A percentile compares a stretch with the other conserved stretches of the same genome.
phyloP scores from a whole-genome alignment of 176 grass and related monocot genomes.

The Musa beccarii region DNA sequence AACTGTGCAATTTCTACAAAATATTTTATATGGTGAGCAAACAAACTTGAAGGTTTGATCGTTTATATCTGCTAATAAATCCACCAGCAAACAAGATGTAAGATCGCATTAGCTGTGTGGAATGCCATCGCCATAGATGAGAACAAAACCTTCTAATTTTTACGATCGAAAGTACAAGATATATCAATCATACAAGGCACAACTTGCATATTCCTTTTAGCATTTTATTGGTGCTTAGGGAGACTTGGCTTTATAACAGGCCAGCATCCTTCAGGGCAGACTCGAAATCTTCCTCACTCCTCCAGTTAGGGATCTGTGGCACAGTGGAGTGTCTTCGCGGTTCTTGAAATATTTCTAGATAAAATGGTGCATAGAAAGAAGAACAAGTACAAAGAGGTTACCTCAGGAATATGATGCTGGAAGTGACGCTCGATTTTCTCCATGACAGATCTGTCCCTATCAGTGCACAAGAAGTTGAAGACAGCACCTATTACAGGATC shows the following conservation, averaged over 20 bases:
- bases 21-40: too few species aligned
- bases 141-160: background rate
- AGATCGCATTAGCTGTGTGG: too few species aligned
- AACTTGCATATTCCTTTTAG: too few species aligned
- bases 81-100: too few species aligned
- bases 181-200: background rate
- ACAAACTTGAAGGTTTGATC: too few species aligned
- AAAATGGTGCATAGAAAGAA: background rate
- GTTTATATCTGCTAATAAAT: too few species aligned
- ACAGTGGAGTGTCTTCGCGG: background rate
- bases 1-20: too few species aligned
- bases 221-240: too few species aligned
- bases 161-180: background rate
- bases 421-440: slow-evolving; percentile 84
- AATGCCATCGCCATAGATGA: background rate
- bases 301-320: slow-evolving; percentile 57
- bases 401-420: slow-evolving; percentile 28
- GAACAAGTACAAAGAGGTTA: background rate
- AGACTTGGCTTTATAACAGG: slow-evolving; percentile 32
- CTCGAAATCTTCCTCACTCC: slow-evolving; percentile 76
- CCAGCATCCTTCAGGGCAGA: slow-evolving; percentile 83
- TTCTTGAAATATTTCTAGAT: background rate
- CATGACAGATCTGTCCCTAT: slow-evolving; percentile 60
- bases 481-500: slow-evolving; percentile 54
- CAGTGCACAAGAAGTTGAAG: slow-evolving; percentile 79